Percentiles rank a stretch among this genome's conserved stretches.
These are phyloP conservation scores for Aspergillus incahuasiensis DNA, from an alignment of 495 filamentous ascomycete species.

Conservation along the genomic window DNA sequence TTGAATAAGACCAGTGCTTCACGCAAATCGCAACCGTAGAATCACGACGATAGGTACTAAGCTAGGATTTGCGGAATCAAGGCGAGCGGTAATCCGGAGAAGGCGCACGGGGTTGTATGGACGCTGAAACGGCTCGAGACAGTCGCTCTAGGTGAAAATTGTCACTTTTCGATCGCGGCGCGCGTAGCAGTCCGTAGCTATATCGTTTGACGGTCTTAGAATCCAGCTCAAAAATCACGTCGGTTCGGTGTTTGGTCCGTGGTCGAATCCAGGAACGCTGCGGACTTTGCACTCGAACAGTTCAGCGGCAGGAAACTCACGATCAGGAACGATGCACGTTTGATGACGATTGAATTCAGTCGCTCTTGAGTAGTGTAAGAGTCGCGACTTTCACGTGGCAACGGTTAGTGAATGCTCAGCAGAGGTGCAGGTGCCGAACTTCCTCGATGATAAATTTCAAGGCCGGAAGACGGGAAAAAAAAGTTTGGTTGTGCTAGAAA, in stretches of 20 bases:
- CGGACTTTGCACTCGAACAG: conserved; percentile 3
- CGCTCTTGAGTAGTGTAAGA: conserved; percentile 20
- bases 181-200: neutral
- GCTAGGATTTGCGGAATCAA: conserved; percentile 3
- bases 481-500: conserved; percentile 11
- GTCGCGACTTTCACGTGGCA: conserved; percentile 26
- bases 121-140: conserved; percentile 1
- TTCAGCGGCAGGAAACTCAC: conserved; percentile 10
- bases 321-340: conserved; percentile 8
- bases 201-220: conserved; percentile 7
- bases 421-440: conserved; percentile 9
- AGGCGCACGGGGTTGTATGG: neutral
- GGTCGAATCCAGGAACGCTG: conserved; percentile 14
- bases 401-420: conserved; percentile 8
- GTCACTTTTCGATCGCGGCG: neutral
- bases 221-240: conserved; percentile 9
- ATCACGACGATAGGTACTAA: neutral
- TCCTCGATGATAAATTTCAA: conserved; percentile 8
- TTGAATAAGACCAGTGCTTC: conserved; percentile 19
- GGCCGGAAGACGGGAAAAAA: conserved; percentile 6
- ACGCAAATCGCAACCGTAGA: conserved; percentile 31
- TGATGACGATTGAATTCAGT: conserved; percentile 8
- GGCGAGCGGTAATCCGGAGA: neutral
- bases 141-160: neutral
- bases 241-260: conserved; percentile 13